Base-by-base conservation (phyloP, 2,329 filamentous ascomycete genomes). In the Exophiala viscosa region DNA sequence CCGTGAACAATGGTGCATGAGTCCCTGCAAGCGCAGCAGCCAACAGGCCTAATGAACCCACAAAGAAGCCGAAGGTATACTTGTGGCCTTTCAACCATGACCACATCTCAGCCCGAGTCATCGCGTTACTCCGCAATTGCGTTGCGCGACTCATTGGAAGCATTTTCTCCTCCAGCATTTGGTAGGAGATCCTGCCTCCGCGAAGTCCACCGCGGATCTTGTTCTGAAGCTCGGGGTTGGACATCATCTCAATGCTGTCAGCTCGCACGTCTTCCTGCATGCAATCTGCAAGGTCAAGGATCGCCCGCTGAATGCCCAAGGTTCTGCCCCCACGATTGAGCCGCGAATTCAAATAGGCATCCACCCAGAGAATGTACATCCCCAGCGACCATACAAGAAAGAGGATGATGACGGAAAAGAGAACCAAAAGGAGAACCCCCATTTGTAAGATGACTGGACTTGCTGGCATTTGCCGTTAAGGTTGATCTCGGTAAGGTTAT, bases 371-470 rank as follows among this genome's bases (percentile, higher is more conserved):
- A 3, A 60, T 50, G 38, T 69, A 71, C 65, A 71, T 69, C 40
- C 58, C 62, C 1, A 65, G 5, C 3, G 54, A 54, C 69, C 68
- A 71, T 8, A 55, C 52, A 2, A 64, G 50, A n/a, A 69, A 64
- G 1, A 65, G 23, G 39, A 71, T 61, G 15, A 69, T 50, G 17
- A 69, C 64, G 3, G 66, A 34, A 3, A 60, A 65, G 2, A 66
- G 60, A 6, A 70, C 57, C 57, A 69, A 62, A 67, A 66, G 0
- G 65, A 66, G 55, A 71, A 72, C 7, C 69, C 69, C 69, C 68
- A 72, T 50, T 66, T 41, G 38, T 71, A 71, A n/a, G n/a, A 17
- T 65, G 39, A 8, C 43, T 50, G 2, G 0, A 2, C 9, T 45
- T 33, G 52, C 64, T 67, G 43, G 48, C 59, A 57, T 11, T 35